phyloP scores from a whole-genome alignment of 2,329 filamentous ascomycete genomes.

The Monosporascus ibericus region DNA sequence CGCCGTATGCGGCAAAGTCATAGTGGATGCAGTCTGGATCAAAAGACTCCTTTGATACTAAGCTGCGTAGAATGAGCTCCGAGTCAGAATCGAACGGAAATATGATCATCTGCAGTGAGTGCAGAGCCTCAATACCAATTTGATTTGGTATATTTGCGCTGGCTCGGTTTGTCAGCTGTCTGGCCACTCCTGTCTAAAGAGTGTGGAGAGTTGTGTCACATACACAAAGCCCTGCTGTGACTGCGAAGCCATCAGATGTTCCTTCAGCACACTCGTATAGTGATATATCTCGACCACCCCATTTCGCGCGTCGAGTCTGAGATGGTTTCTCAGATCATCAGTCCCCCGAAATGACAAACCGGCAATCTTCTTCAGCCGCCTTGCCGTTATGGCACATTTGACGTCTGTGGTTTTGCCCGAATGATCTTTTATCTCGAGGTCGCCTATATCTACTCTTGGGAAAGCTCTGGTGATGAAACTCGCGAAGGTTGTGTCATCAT shows the following conservation, averaged over 20 bases:
- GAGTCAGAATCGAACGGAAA: constrained; percentile 18
- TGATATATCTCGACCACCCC: constrained; percentile 23
- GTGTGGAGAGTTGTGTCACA: no score
- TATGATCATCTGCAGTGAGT: constrained; percentile 17
- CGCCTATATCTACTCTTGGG: background rate
- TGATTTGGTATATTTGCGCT: constrained; percentile 6
- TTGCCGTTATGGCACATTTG: constrained; percentile 15
- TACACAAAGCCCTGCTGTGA: no score
- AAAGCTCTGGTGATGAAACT: background rate
- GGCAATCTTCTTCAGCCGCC: constrained; percentile 19
- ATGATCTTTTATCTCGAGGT: constrained; percentile 17
- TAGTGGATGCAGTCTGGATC: constrained; percentile 6
- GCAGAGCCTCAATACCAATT: constrained; percentile 20
- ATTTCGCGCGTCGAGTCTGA: constrained; percentile 19
- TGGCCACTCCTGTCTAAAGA: no score
- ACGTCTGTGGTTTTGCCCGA: constrained; percentile 11
- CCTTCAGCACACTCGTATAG: constrained; percentile 24
- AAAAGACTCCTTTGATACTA: constrained; percentile 8
- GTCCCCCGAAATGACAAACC: constrained; percentile 18
- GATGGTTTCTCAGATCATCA: constrained; percentile 23
- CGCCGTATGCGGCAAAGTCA: background rate
- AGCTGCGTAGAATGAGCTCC: constrained; percentile 8
- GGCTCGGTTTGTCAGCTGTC: constrained; percentile 4
- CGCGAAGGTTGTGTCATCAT: background rate
- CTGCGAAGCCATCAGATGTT: constrained; percentile 11